A percentile compares a stretch with the other conserved stretches of the same genome.
Evolutionary conservation across 1,284 basidiomycete genomes (phyloP).

Genomic region (Boletus chippewaensis): DNA sequence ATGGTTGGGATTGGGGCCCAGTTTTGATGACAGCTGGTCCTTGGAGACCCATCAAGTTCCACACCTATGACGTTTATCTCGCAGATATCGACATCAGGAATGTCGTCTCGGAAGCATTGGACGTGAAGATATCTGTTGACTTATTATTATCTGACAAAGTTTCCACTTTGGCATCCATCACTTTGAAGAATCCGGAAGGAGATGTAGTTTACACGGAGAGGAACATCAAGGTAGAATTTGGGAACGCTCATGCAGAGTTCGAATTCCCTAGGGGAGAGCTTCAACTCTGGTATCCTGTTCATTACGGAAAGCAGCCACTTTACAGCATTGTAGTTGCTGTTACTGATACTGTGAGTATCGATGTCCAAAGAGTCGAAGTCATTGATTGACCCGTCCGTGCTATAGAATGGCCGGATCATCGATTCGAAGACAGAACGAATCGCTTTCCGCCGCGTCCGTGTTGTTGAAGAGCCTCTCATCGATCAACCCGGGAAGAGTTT

Average conservation of each 20-base stretch:
- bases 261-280: slow-evolving; percentile 48
- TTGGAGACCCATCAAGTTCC: slow-evolving; percentile 70
- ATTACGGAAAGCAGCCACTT: slow-evolving; percentile 73
- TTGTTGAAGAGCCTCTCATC: slow-evolving; percentile 71
- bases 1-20: slow-evolving; percentile 86
- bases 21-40: slow-evolving; percentile 73
- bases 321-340: slow-evolving; percentile 58
- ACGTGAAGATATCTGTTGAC: slow-evolving; percentile 43
- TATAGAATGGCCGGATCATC: slow-evolving; percentile 43
- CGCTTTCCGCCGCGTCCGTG: slow-evolving; percentile 67
- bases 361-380: neutral
- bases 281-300: slow-evolving; percentile 80
- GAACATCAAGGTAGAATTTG: slow-evolving; percentile 36
- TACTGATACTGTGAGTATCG: slow-evolving; percentile 40
- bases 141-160: slow-evolving; percentile 39
- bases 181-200: slow-evolving; percentile 45
- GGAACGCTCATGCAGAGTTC: slow-evolving; percentile 42
- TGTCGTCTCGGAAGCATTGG: slow-evolving; percentile 47
- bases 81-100: slow-evolving; percentile 55
- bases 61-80: slow-evolving; percentile 61
- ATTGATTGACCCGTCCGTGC: neutral
- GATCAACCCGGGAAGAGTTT: slow-evolving; percentile 75
- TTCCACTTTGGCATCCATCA: slow-evolving; percentile 39
- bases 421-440: slow-evolving; percentile 53
- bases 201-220: slow-evolving; percentile 35